Percentiles rank a stretch among this genome's conserved stretches.
phyloP scores from a whole-genome alignment of 805 yeast genomes.

The Starmerella stigmatis region DNA sequence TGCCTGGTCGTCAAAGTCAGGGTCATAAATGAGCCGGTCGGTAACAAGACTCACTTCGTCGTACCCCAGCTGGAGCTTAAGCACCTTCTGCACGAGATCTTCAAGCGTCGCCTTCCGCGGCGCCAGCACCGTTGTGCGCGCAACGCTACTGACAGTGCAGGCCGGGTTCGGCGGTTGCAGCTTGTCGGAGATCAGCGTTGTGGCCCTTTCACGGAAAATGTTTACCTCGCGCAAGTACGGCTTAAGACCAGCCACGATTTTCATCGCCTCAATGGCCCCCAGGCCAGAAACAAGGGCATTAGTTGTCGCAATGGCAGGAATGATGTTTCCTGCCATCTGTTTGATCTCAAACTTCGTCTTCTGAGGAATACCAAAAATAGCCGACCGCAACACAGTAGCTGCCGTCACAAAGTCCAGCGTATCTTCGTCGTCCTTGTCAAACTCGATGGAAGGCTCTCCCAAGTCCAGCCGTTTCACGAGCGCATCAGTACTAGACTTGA shows the following conservation, averaged over 20 bases:
- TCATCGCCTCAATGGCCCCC: slow-evolving; percentile 62
- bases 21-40: slow-evolving; percentile 65
- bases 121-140: slow-evolving; percentile 27
- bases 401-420: slow-evolving; percentile 81
- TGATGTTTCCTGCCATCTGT: slow-evolving; percentile 92
- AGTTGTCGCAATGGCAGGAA: slow-evolving; percentile 97
- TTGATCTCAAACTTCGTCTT: slow-evolving; percentile 71
- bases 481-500: slow-evolving; percentile 39
- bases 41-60: slow-evolving; percentile 46
- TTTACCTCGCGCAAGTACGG: slow-evolving; percentile 36
- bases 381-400: slow-evolving; percentile 84
- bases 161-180: slow-evolving; percentile 52
- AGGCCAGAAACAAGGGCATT: slow-evolving; percentile 92
- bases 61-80: slow-evolving; percentile 45
- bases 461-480: slow-evolving; percentile 41
- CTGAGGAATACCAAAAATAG: slow-evolving; percentile 75
- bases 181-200: slow-evolving; percentile 54
- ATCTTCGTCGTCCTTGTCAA: slow-evolving; percentile 93
- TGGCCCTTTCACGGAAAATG: slow-evolving; percentile 47
- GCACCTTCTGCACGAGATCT: slow-evolving; percentile 40
- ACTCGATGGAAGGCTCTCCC: slow-evolving; percentile 37
- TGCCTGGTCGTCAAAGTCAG: slow-evolving; percentile 75
- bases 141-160: slow-evolving; percentile 47
- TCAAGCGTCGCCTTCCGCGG: slow-evolving; percentile 33
- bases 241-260: slow-evolving; percentile 33